A percentile compares a stretch with the other conserved stretches of the same genome.
Conservation (phyloP, 106 monocot genomes). For the Apostasia shenzhenica region DNA sequence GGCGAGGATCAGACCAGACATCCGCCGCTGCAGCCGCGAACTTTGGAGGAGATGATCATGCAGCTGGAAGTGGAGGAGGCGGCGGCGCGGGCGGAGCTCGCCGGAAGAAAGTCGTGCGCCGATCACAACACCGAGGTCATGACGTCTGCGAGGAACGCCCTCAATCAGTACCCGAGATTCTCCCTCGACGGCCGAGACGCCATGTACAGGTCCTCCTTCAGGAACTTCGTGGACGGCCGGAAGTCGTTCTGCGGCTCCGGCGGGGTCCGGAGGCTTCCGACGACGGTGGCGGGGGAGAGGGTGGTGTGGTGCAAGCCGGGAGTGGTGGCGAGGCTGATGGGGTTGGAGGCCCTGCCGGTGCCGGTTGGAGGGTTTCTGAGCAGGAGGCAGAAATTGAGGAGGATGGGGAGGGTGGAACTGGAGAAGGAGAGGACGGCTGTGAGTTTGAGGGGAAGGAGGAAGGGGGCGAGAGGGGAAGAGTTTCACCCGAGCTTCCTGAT, state of each 20-base stretch:
- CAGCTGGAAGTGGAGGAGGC: conserved; percentile 77
- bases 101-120: conserved; percentile 57
- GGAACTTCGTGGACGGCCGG: conserved; percentile 20
- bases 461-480: conserved; percentile 9
- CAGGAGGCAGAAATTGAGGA: conserved; percentile 39
- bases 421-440: conserved; percentile 42
- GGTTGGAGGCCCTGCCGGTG: conserved; percentile 76
- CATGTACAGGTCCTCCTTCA: conserved; percentile 68
- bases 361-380: conserved; percentile 17
- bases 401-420: conserved; percentile 35
- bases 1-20: conserved; percentile 3
- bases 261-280: conserved; percentile 18
- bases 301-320: conserved; percentile 95
- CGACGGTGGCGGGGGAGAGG: conserved; percentile 59
- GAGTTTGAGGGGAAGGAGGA: conserved; percentile 29
- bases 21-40: conserved; percentile 22
- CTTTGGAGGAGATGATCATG: conserved; percentile 87
- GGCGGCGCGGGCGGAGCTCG: conserved; percentile 37
- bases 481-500: conserved; percentile 7
- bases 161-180: conserved; percentile 78
- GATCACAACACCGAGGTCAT: conserved; percentile 64
- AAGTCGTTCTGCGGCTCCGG: conserved; percentile 21
- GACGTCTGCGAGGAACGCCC: conserved; percentile 60
- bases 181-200: conserved; percentile 79
- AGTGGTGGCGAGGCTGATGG: conserved; percentile 84